Percentiles rank a stretch among this genome's conserved stretches.
These are phyloP conservation scores for Salix caprea DNA, from an alignment of 345 rosid genomes.

Conservation along the genomic window DNA sequence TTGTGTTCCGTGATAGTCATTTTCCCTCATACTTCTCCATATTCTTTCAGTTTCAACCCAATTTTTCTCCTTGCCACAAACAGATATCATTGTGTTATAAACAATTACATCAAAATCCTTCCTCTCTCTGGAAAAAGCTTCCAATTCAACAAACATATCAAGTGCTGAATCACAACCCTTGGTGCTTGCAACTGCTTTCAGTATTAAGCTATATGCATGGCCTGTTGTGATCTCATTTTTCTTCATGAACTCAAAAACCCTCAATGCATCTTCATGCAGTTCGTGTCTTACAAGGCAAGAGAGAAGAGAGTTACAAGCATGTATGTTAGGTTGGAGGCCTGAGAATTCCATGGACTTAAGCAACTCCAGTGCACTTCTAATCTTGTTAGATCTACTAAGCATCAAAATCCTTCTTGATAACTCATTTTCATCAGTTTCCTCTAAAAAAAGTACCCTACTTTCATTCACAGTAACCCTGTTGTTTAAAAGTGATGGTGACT, in stretches of 20 bases:
- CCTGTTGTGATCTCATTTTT: constrained; percentile 41
- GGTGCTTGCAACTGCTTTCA: constrained; percentile 55
- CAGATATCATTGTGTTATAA: constrained; percentile 68
- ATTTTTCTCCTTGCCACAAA: constrained; percentile 52
- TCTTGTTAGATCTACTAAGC: constrained; percentile 72
- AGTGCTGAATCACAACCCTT: constrained; percentile 57
- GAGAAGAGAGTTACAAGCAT: constrained; percentile 69
- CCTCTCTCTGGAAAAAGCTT: constrained; percentile 30
- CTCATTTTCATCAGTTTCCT: constrained; percentile 58
- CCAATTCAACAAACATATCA: constrained; percentile 45
- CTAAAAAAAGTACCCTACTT: constrained; percentile 45
- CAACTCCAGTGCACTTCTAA: constrained; percentile 59
- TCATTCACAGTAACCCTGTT: constrained; percentile 5
- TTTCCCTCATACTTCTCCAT: constrained; percentile 57
- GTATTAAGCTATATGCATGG: constrained; percentile 61
- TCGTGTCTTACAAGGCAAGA: constrained; percentile 60
- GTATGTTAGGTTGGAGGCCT: constrained; percentile 43
- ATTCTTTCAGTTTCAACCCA: constrained; percentile 54
- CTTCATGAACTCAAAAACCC: constrained; percentile 53
- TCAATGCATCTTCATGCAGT: constrained; percentile 37
- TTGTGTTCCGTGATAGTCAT: constrained; percentile 53
- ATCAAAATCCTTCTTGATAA: constrained; percentile 59
- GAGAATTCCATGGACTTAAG: constrained; percentile 54
- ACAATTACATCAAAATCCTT: constrained; percentile 53
- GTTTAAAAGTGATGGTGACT: constrained; percentile 2